phyloP scores from a whole-genome alignment of 169 alveolate species.

The Babesia ovis region DNA sequence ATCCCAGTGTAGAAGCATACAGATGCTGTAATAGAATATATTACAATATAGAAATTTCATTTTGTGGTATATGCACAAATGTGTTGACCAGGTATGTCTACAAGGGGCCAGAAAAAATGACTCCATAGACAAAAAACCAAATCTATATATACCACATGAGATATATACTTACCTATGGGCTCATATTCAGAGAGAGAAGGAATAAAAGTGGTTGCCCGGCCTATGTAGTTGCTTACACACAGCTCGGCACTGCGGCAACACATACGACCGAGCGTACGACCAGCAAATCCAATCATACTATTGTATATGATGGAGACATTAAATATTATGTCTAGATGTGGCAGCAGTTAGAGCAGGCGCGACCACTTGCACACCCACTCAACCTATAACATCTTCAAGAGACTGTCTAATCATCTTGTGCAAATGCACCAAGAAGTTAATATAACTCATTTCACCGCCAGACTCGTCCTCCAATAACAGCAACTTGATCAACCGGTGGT shows the following conservation, averaged over 20 bases:
- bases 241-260: slow-evolving; percentile 64
- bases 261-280: slow-evolving; percentile 26
- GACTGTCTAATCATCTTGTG: slow-evolving; percentile 46
- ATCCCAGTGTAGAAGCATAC: slow-evolving; percentile 55
- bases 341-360: background rate
- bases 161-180: slow-evolving; percentile 44
- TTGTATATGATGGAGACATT: background rate
- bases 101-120: no score
- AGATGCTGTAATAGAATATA: slow-evolving; percentile 40
- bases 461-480: slow-evolving; percentile 59
- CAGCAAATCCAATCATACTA: slow-evolving; percentile 23
- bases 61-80: no score
- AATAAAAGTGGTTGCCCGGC: slow-evolving; percentile 8
- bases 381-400: slow-evolving; percentile 12
- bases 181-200: slow-evolving; percentile 49
- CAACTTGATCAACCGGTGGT: slow-evolving; percentile 34
- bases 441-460: slow-evolving; percentile 36
- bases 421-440: slow-evolving; percentile 22
- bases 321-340: background rate
- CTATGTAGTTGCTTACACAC: slow-evolving; percentile 38
- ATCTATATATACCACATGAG: background rate
- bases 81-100: no score
- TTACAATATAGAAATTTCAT: no score
- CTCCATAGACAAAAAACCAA: no score
- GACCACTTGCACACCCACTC: slow-evolving; percentile 27